These are phyloP conservation scores for Fusarium phyllophilum DNA, from an alignment of 2,329 filamentous ascomycete species.

Conservation along the genomic window DNA sequence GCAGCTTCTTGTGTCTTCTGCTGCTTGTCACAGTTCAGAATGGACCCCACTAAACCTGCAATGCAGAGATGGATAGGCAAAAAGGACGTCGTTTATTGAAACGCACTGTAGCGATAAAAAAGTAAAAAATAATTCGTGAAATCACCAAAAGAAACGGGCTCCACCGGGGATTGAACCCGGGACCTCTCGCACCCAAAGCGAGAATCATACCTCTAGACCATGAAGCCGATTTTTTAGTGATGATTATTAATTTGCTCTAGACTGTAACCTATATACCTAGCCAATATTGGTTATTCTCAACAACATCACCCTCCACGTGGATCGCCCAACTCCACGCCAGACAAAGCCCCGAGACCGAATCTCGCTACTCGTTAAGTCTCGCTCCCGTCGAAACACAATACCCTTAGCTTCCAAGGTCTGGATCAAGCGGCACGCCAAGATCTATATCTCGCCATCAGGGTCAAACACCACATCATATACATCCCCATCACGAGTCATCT, in stretches of 20 bases:
- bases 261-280: too few species aligned
- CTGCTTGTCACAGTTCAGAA: rapidly evolving
- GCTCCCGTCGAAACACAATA: background rate
- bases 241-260: too few species aligned
- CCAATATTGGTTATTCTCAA: too few species aligned
- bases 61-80: background rate
- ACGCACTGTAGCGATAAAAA: rapidly evolving
- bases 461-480: background rate
- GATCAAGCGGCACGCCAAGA: background rate
- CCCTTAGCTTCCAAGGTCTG: background rate
- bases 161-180: slow-evolving; percentile 58
- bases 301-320: background rate
- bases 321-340: background rate
- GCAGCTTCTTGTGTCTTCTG: rapidly evolving
- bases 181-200: slow-evolving; percentile 53
- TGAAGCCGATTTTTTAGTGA: slow-evolving; percentile 21
- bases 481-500: background rate
- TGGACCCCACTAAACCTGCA: rapidly evolving
- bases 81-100: rapidly evolving
- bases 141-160: slow-evolving; percentile 1
- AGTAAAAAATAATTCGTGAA: rapidly evolving
- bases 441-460: background rate
- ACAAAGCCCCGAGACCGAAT: background rate
- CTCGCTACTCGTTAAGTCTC: background rate
- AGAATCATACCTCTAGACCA: slow-evolving; percentile 38